Conservation (phyloP, 352 stramenopile genomes). For the Hyaloperonospora brassicae region DNA sequence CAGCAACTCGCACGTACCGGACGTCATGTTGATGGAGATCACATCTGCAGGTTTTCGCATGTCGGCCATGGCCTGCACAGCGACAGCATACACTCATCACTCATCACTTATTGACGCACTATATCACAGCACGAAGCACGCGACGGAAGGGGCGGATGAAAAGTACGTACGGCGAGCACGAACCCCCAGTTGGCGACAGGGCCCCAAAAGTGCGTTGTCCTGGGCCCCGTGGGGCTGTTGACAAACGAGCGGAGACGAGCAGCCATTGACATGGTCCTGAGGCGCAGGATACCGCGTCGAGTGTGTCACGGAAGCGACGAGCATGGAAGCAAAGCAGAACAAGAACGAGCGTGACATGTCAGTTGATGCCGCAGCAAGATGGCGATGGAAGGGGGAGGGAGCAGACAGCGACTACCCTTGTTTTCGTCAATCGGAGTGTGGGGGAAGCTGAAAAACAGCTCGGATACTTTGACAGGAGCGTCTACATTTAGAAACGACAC, state of each 20-base stretch:
- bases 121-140: neutral
- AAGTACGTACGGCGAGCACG: slow-evolving; percentile 55
- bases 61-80: slow-evolving; percentile 60
- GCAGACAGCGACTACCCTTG: too few relatives aligned
- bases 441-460: too few relatives aligned
- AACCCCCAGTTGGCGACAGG: slow-evolving; percentile 86
- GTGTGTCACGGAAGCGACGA: neutral
- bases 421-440: too few relatives aligned
- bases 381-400: too few relatives aligned
- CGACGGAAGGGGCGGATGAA: neutral
- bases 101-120: neutral
- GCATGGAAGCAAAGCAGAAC: neutral
- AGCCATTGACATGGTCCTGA: slow-evolving; percentile 29
- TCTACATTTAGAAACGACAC: too few relatives aligned
- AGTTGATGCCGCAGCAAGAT: slow-evolving; percentile 2
- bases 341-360: slow-evolving; percentile 7
- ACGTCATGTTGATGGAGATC: slow-evolving; percentile 86
- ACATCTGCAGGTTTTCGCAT: slow-evolving; percentile 77
- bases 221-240: slow-evolving; percentile 74
- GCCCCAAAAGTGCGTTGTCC: slow-evolving; percentile 86
- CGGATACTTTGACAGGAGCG: too few relatives aligned
- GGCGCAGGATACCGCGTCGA: neutral
- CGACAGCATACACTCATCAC: neutral
- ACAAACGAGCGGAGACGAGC: slow-evolving; percentile 53
- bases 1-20: slow-evolving; percentile 27